Evolutionary conservation across 2,329 filamentous ascomycete species (phyloP), one percentile per base, ranked within the genome.

Genomic region (Penicillium sp.): DNA sequence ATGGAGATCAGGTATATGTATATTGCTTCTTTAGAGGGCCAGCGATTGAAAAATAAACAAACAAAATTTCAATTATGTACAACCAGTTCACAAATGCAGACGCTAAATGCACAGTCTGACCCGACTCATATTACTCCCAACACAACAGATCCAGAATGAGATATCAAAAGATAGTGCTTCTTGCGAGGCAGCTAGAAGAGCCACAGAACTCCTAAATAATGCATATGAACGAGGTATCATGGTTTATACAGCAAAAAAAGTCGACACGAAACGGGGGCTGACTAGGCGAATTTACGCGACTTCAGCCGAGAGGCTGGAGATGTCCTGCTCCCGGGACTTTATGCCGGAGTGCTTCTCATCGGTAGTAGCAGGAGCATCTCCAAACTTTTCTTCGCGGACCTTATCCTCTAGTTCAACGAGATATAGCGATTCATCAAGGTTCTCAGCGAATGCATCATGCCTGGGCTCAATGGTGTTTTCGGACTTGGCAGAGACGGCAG

Each of bases 151-250:
- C n/a, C n/a, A n/a, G n/a, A n/a, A n/a, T n/a, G n/a, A n/a, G n/a
- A n/a, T n/a, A n/a, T n/a, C n/a, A n/a, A n/a, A n/a, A n/a, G n/a
- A n/a, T n/a, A n/a, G n/a, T n/a, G n/a, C n/a, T n/a, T n/a, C n/a
- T n/a, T n/a, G n/a, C n/a, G n/a, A n/a, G n/a, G n/a, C n/a, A n/a
- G n/a, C n/a, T n/a, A n/a, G n/a, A n/a, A n/a, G n/a, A n/a, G n/a
- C n/a, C n/a, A n/a, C n/a, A n/a, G n/a, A 42, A 42, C 39, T 42
- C 39, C 39, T 15, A 21, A 13, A 29, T 42, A 29, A 40, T 42
- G 39, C 24, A 27, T 42, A 27, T 42, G 39, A 24, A 40, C 26
- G 39, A 42, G 39, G 39, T 42, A 42, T 42, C 39, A 29, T 42
- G 26, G 23, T 42, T 42, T 42, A 21, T 42, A 42, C 39, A 42